Evolutionary conservation across 768 basidiomycete species (phyloP).

Genomic region (Leccinum boreale): DNA sequence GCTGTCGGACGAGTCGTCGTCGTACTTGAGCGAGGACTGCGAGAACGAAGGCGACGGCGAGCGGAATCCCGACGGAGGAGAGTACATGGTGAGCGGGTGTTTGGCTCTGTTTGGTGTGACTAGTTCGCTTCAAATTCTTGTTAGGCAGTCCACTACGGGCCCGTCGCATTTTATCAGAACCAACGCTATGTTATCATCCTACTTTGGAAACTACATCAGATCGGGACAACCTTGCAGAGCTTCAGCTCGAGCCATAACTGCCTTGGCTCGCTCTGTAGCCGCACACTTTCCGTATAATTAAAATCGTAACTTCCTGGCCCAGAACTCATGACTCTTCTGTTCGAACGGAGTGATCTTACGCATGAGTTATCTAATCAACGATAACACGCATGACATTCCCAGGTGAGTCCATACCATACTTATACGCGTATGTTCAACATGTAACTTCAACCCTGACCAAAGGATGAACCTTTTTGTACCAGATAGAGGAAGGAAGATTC

Average conservation of each 20-base stretch:
- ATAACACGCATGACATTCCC: background rate
- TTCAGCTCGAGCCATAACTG: no score
- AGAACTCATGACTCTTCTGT: slow-evolving; percentile 7
- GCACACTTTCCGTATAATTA: slow-evolving; percentile 9
- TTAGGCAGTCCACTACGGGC: no score
- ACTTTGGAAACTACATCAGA: background rate
- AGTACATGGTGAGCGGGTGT: slow-evolving; percentile 30
- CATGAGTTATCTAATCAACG: slow-evolving; percentile 2
- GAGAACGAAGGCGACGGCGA: slow-evolving; percentile 41
- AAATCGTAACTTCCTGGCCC: slow-evolving; percentile 6
- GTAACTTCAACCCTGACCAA: slow-evolving; percentile 3
- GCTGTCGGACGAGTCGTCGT: slow-evolving; percentile 25
- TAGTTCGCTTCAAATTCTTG: background rate
- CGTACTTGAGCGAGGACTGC: slow-evolving; percentile 27
- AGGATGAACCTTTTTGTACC: slow-evolving; percentile 1
- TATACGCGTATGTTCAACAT: background rate
- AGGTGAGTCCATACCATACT: background rate
- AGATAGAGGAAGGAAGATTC: background rate
- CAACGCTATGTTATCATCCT: background rate
- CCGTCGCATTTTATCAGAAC: background rate
- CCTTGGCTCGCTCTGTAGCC: no score
- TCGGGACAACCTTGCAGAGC: no score
- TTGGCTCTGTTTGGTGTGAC: slow-evolving; percentile 17
- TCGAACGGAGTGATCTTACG: slow-evolving; percentile 17
- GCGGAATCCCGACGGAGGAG: slow-evolving; percentile 37